Evolutionary conservation across 169 alveolate genomes (phyloP).

Genomic region (Theileria annulata): DNA sequence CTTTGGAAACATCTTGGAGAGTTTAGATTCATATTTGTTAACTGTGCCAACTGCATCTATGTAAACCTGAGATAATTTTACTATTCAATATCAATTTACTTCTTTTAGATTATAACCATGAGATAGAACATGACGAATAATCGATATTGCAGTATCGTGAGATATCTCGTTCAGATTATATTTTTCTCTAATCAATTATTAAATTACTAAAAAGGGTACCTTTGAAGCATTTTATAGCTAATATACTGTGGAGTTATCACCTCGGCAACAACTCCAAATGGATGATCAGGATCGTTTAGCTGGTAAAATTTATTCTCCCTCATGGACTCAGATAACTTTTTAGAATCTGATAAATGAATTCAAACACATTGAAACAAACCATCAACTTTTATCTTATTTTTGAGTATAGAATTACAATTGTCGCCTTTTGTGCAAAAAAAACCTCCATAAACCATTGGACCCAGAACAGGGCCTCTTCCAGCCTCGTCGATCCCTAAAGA

Average conservation of each 20-base stretch:
- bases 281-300: conserved; percentile 63
- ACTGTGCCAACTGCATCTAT: conserved; percentile 96
- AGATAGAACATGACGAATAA: conserved; percentile 71
- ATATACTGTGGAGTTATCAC: conserved; percentile 82
- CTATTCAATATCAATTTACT: not conserved
- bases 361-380: conserved; percentile 49
- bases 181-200: conserved; percentile 71
- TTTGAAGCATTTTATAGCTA: conserved; percentile 83
- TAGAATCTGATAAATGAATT: conserved; percentile 74
- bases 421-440: conserved; percentile 86
- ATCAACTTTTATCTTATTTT: conserved; percentile 77
- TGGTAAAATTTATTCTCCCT: conserved; percentile 81
- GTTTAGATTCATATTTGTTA: conserved; percentile 80
- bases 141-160: conserved; percentile 86
- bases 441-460: conserved; percentile 98
- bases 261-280: conserved; percentile 79
- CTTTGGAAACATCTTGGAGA: conserved; percentile 77
- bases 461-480: conserved; percentile 98
- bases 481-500: conserved; percentile 97
- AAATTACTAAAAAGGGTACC: conserved; percentile 49
- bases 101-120: conserved; percentile 56
- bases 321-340: conserved; percentile 80
- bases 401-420: conserved; percentile 67
- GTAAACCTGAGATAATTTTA: conserved; percentile 65
- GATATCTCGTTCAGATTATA: conserved; percentile 87